Conservation (phyloP, 768 basidiomycete species). For the Fomitopsis pulvina region DNA sequence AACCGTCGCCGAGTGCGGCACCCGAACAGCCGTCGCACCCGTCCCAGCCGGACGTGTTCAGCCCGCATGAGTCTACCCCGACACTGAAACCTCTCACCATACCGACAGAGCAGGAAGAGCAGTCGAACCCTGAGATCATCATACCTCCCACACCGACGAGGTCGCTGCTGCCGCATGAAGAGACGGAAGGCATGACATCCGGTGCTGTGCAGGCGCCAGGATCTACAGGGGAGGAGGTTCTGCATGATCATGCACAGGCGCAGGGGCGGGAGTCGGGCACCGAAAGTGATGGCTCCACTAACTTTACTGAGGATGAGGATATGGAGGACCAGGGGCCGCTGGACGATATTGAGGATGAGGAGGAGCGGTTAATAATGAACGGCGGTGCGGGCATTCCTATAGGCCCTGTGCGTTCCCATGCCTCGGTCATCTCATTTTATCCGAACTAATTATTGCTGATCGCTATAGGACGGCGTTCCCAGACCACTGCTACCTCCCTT, state of each 20-base stretch:
- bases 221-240: conserved; percentile 47
- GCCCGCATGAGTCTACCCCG: conserved; percentile 9
- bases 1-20: neutral
- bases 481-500: conserved; percentile 86
- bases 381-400: conserved; percentile 95
- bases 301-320: conserved; percentile 65
- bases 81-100: conserved; percentile 20
- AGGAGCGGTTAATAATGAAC: conserved; percentile 80
- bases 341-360: conserved; percentile 78
- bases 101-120: conserved; percentile 15
- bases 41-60: conserved; percentile 5
- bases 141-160: conserved; percentile 46
- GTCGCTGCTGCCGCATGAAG: conserved; percentile 47
- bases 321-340: conserved; percentile 44
- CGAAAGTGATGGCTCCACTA: conserved; percentile 45
- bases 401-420: conserved; percentile 64
- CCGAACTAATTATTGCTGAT: neutral
- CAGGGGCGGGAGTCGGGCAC: conserved; percentile 40
- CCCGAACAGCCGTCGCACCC: conserved; percentile 3
- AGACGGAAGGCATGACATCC: conserved; percentile 87
- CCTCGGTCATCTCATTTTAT: conserved; percentile 2
- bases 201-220: conserved; percentile 90
- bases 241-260: conserved; percentile 21
- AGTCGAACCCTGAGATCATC: conserved; percentile 32
- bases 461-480: conserved; percentile 71